Conservation (phyloP, 352 stramenopile genomes). For the Globisporangium barbulae region DNA sequence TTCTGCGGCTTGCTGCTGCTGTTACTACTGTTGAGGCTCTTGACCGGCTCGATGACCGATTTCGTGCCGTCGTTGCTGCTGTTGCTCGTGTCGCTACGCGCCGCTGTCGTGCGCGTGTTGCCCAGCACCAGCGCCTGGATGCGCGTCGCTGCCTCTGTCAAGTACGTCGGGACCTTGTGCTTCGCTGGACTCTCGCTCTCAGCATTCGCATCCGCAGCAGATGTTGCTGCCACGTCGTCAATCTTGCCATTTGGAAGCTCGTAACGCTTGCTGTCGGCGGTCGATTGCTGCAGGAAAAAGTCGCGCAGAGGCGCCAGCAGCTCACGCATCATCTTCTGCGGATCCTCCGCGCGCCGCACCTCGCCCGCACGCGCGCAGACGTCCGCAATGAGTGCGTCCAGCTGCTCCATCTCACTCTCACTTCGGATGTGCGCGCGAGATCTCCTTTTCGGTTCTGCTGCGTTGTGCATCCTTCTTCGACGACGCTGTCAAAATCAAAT, state of each 20-base stretch:
- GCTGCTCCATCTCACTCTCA: slow-evolving; percentile 33
- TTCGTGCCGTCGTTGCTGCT: slow-evolving; percentile 19
- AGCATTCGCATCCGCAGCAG: background rate
- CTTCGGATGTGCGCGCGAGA: background rate
- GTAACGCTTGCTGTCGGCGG: background rate
- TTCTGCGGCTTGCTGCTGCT: slow-evolving; percentile 21
- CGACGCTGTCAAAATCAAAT: background rate
- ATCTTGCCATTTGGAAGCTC: background rate
- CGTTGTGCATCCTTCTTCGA: background rate
- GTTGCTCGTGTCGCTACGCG: slow-evolving; percentile 17
- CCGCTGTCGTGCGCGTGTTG: slow-evolving; percentile 10
- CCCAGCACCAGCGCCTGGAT: slow-evolving; percentile 34
- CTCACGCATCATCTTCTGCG: slow-evolving; percentile 32
- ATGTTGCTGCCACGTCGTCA: background rate
- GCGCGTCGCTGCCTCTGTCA: slow-evolving; percentile 32
- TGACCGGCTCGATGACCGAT: slow-evolving; percentile 11
- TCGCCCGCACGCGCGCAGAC: slow-evolving; percentile 42
- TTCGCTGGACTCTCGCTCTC: slow-evolving; percentile 2
- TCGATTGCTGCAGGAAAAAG: slow-evolving; percentile 32
- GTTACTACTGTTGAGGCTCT: slow-evolving; percentile 11
- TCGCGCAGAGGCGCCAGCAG: slow-evolving; percentile 52
- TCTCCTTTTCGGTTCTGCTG: slow-evolving; percentile 1
- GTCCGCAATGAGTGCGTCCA: slow-evolving; percentile 57
- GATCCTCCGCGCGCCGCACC: slow-evolving; percentile 34
- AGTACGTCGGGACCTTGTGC: slow-evolving; percentile 18